phyloP scores from a whole-genome alignment of 495 filamentous ascomycete species.

The Lophium mytilinum region DNA sequence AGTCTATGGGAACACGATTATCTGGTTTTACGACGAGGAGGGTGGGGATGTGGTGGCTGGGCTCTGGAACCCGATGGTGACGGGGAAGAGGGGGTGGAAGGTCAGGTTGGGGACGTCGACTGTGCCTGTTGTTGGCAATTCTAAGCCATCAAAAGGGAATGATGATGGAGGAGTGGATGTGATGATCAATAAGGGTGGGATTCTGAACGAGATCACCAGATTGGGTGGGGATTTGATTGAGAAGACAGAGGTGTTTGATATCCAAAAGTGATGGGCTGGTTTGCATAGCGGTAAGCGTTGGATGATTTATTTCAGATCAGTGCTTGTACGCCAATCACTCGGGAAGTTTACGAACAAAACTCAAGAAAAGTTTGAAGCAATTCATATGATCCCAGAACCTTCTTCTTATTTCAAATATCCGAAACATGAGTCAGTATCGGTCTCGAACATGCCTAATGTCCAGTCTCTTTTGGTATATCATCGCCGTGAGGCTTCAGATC shows the following conservation, averaged over 20 bases:
- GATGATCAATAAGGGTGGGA: slow-evolving; percentile 60
- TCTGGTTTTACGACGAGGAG: slow-evolving; percentile 64
- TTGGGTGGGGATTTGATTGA: slow-evolving; percentile 56
- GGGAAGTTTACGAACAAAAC: too few relatives aligned
- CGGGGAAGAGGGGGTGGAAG: slow-evolving; percentile 49
- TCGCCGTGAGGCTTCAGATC: too few relatives aligned
- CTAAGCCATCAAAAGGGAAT: slow-evolving; percentile 14
- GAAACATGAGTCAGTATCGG: too few relatives aligned
- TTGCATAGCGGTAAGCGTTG: too few relatives aligned
- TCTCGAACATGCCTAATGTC: too few relatives aligned
- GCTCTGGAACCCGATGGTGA: slow-evolving; percentile 68
- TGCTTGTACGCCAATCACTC: too few relatives aligned
- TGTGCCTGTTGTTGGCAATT: slow-evolving; percentile 37
- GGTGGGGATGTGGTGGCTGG: slow-evolving; percentile 57
- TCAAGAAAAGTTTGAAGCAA: too few relatives aligned
- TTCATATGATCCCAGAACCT: too few relatives aligned
- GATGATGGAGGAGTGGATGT: slow-evolving; percentile 36
- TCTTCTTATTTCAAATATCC: too few relatives aligned
- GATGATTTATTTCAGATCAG: too few relatives aligned
- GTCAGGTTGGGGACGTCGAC: slow-evolving; percentile 63
- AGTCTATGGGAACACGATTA: slow-evolving; percentile 52
- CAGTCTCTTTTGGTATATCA: too few relatives aligned
- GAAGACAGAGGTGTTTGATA: slow-evolving; percentile 6
- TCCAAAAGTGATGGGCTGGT: too few relatives aligned
- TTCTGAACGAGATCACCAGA: slow-evolving; percentile 72